These are phyloP conservation scores for Cystobasidium pallidum DNA, from an alignment of 1,284 basidiomycete genomes.

Conservation along the genomic window DNA sequence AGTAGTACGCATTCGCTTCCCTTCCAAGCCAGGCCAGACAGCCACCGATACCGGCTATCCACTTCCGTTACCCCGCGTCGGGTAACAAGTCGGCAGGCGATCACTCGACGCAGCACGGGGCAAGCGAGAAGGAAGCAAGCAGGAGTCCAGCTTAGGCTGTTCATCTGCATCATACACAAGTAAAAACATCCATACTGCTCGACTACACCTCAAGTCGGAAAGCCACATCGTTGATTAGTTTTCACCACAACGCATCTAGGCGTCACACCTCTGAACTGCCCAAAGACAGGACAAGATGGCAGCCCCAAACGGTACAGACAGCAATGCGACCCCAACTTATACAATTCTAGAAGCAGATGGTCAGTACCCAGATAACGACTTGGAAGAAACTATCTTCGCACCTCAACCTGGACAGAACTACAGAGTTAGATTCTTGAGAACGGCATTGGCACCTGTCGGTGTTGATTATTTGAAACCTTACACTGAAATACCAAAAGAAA, in stretches of 20 bases:
- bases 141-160: no score
- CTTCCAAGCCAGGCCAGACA: no score
- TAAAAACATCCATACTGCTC: no score
- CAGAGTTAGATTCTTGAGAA: constrained; percentile 40
- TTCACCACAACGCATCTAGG: no score
- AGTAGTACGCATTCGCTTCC: no score
- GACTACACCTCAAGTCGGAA: no score
- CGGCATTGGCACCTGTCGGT: constrained; percentile 30
- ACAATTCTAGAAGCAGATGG: constrained; percentile 44
- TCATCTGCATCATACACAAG: no score
- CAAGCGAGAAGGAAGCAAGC: neutral
- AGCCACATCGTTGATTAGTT: no score
- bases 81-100: neutral
- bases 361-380: constrained; percentile 29
- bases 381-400: constrained; percentile 42
- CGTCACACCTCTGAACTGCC: neutral
- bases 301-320: constrained; percentile 9
- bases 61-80: neutral
- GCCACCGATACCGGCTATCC: neutral
- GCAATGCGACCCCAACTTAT: constrained; percentile 21
- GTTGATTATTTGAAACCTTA: constrained; percentile 32
- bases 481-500: constrained; percentile 38
- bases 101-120: neutral
- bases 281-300: neutral
- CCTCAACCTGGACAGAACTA: constrained; percentile 30